These are phyloP conservation scores for Malus hybrid DNA, from an alignment of 331 rosid species.

Conservation along the genomic window DNA sequence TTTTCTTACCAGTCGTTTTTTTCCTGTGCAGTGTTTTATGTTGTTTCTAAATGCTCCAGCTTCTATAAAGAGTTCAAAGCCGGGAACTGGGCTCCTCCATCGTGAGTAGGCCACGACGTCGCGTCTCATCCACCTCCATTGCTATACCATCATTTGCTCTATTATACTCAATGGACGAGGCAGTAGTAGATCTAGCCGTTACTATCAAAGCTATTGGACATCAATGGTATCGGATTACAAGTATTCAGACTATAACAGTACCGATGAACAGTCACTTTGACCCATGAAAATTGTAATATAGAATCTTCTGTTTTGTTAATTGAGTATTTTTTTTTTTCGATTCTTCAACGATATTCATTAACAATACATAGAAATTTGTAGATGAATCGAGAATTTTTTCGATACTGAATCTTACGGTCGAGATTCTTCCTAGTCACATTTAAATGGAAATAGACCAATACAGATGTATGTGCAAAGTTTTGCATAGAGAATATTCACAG, in stretches of 20 bases:
- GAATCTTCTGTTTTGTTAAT: too few species aligned
- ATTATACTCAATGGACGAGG: neutral
- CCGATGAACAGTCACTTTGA: too few species aligned
- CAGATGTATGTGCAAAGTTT: neutral
- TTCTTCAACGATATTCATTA: too few species aligned
- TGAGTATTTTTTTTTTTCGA: too few species aligned
- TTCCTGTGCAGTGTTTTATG: constrained; percentile 63
- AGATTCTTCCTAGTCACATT: neutral
- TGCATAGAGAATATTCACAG: neutral
- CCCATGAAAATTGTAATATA: too few species aligned
- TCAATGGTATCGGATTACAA: neutral
- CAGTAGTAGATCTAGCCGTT: neutral
- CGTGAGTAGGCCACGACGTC: constrained; percentile 13
- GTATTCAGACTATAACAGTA: too few species aligned
- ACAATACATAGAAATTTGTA: too few species aligned
- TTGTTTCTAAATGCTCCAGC: constrained; percentile 63
- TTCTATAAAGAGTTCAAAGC: constrained; percentile 77
- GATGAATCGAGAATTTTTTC: too few species aligned
- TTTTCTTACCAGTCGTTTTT: neutral
- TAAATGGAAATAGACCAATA: neutral
- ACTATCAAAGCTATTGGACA: neutral
- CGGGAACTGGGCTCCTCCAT: constrained; percentile 74
- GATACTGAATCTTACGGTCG: neutral
- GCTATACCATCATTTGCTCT: neutral
- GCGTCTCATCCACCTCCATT: neutral